Percentiles rank a stretch among this genome's conserved stretches.
These are phyloP conservation scores for Xylaria sp. DNA, from an alignment of 495 filamentous ascomycete genomes.

Conservation along the genomic window DNA sequence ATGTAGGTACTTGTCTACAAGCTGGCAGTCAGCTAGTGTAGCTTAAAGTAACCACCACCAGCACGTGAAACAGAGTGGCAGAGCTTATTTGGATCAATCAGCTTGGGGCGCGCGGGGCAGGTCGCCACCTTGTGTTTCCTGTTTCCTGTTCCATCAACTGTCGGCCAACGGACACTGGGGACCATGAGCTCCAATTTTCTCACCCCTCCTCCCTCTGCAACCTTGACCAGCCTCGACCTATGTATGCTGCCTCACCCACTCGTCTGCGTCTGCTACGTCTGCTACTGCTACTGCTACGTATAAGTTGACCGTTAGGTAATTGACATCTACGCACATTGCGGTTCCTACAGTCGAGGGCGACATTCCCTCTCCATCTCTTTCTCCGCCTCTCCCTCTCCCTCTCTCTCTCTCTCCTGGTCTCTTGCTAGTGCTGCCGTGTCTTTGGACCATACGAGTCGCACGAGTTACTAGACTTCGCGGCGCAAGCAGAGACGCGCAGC, in stretches of 20 bases:
- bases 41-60: background rate
- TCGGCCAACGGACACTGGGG: conserved; percentile 6
- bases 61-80: conserved; percentile 20
- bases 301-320: background rate
- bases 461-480: conserved; percentile 14
- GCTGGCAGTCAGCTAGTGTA: background rate
- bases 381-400: background rate
- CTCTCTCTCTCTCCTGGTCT: background rate
- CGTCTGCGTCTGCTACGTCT: conserved; percentile 1
- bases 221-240: background rate
- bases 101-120: conserved; percentile 21
- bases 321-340: background rate
- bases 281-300: background rate
- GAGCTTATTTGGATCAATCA: conserved; percentile 7
- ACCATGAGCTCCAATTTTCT: conserved; percentile 29
- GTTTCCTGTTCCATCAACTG: background rate
- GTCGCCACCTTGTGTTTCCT: background rate
- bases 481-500: conserved; percentile 13
- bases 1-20: background rate
- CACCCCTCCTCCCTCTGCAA: conserved; percentile 22
- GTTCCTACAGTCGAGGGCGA: background rate
- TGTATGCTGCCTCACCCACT: conserved; percentile 2
- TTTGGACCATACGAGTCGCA: conserved; percentile 18
- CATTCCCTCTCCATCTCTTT: too few relatives aligned
- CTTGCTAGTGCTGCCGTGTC: conserved; percentile 7